Evolutionary conservation across 169 alveolate species (phyloP), one percentile per base, ranked within the genome.

Genomic region (Theileria parva): DNA sequence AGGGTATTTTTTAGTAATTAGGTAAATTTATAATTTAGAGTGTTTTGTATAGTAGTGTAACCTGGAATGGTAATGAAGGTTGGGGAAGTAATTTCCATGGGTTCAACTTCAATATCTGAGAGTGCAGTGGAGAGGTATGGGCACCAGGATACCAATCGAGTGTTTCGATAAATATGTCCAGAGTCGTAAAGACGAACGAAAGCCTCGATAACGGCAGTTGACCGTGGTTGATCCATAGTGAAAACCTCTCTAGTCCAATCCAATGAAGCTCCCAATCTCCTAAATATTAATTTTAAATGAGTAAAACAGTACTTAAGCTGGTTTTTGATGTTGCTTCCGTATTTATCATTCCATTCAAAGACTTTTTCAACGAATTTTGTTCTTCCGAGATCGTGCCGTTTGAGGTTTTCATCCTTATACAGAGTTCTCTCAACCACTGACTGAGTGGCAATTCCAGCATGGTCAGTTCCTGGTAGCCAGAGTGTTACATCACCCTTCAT

Each of bases 381-480:
- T 79, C 99, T 94, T 9, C 99, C 99, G 74, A 94, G 88, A 69
- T 98, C 99, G 64, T 97, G 99, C 59, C 99, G 87, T 28, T 98
- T 93, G 68, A 89, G 85, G 51, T 93, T 94, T 81, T 97, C 99
- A 66, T 95, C 93, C 91, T 97, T 96, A 85, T 92, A 87, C 63
- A 98, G 81, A 86, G 93, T 88, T 78, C 98, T 93, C 91, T 98
- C 99, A 19, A 98, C 99, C 21, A 98, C 99, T 25, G 98, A 89
- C 91, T 98, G 99, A 48, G 99, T 98, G 1, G 99, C 99, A 72
- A 98, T 98, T 30, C 99, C 99, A 37, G 99, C 99, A 85, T 97
- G 99, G 74, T 96, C 99, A 17, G 97, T 96, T 37, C 99, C 99
- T 7, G 99, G 99, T 21, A 98, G 93, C 98, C 99, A 98, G 37